Percentiles rank a stretch among this genome's conserved stretches.
Evolutionary conservation across 208 protist genomes (phyloP).

Genomic region (Acanthamoeba triangularis): DNA sequence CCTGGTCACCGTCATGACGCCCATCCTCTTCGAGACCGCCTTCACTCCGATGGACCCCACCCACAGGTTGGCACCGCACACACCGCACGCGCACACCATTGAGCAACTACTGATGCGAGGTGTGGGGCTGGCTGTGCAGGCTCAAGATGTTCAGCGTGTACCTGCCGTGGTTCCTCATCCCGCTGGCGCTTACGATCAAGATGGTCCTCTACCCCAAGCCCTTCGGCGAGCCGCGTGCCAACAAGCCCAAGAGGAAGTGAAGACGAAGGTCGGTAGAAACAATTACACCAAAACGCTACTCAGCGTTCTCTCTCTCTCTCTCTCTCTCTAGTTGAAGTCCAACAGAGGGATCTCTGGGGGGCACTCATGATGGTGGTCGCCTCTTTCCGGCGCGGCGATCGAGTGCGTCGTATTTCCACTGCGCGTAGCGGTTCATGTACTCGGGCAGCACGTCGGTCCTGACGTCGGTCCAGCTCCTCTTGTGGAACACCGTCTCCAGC

Average conservation of each 20-base stretch:
- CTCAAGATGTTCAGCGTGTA: constrained; percentile 62
- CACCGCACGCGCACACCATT: neutral
- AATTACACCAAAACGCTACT: too few relatives aligned
- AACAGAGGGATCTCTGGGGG: too few relatives aligned
- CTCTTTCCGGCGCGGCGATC: neutral
- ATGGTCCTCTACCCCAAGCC: constrained; percentile 57
- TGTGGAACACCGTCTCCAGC: constrained; percentile 33
- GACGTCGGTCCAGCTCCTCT: constrained; percentile 38
- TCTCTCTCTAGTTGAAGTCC: too few relatives aligned
- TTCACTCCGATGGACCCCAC: constrained; percentile 55
- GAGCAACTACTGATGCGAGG: neutral
- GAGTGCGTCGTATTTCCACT: constrained; percentile 2
- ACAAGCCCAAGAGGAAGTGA: constrained; percentile 27
- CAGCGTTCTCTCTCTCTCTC: too few relatives aligned
- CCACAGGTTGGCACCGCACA: neutral
- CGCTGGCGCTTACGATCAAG: constrained; percentile 53
- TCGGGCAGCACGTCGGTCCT: neutral
- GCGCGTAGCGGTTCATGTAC: neutral
- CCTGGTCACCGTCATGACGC: constrained; percentile 77
- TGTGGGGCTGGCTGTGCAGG: neutral
- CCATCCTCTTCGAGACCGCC: constrained; percentile 64
- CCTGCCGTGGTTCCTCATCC: constrained; percentile 50
- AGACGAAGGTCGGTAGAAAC: too few relatives aligned
- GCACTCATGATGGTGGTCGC: neutral
- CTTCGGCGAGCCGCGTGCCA: neutral